Evolutionary conservation across 1,284 basidiomycete genomes (phyloP).

Genomic region (Porogramme epimiltina): DNA sequence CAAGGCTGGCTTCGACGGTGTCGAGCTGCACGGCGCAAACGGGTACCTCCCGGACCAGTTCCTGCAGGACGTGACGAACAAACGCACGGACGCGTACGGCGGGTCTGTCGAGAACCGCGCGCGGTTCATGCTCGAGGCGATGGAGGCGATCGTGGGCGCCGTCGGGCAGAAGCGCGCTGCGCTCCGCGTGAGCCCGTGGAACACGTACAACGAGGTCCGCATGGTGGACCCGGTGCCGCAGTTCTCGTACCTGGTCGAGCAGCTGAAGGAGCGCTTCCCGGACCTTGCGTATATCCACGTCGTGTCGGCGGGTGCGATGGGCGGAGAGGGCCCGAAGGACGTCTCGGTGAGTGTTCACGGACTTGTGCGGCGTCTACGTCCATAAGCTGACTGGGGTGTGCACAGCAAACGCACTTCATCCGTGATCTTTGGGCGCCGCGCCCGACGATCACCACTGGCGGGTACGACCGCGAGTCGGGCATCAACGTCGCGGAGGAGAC

Average conservation of each 20-base stretch:
- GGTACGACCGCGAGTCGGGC: slow-evolving; percentile 30
- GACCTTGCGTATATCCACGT: slow-evolving; percentile 52
- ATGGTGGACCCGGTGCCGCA: slow-evolving; percentile 38
- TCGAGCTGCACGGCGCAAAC: slow-evolving; percentile 36
- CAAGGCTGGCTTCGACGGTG: slow-evolving; percentile 32
- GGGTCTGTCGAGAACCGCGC: slow-evolving; percentile 53
- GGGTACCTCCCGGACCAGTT: slow-evolving; percentile 42
- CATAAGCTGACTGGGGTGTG: not conserved
- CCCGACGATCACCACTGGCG: slow-evolving; percentile 38
- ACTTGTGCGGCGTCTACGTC: not conserved
- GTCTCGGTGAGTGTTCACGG: not conserved
- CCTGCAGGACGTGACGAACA: slow-evolving; percentile 41
- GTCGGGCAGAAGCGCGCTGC: slow-evolving; percentile 43
- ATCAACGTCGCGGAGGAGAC: slow-evolving; percentile 29
- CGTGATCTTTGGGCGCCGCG: slow-evolving; percentile 30
- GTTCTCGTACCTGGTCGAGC: slow-evolving; percentile 33
- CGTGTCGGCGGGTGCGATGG: slow-evolving; percentile 35
- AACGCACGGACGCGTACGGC: slow-evolving; percentile 58
- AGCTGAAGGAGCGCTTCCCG: slow-evolving; percentile 34
- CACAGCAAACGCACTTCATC: slow-evolving; percentile 29
- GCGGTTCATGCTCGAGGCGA: slow-evolving; percentile 47
- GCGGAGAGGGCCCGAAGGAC: not conserved
- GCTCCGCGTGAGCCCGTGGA: slow-evolving; percentile 57
- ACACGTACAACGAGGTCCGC: slow-evolving; percentile 40
- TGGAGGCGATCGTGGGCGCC: slow-evolving; percentile 41